phyloP scores from a whole-genome alignment of 2,329 filamentous ascomycete species.

The Aspergillus ustus region DNA sequence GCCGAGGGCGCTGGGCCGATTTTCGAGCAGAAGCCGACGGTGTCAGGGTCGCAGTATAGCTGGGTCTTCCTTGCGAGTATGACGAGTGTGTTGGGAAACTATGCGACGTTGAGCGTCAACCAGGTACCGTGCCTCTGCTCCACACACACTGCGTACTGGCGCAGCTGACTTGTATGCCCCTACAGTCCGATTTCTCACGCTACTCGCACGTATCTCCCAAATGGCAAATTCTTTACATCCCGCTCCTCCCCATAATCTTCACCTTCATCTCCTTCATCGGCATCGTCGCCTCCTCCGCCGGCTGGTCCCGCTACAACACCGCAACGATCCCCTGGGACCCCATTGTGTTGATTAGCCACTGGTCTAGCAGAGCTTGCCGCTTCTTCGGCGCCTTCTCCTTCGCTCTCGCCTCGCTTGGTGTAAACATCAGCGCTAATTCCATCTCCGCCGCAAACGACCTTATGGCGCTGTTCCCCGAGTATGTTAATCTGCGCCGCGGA shows the following conservation, averaged over 20 bases:
- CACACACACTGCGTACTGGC: not conserved
- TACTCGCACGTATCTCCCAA: conserved; percentile 54
- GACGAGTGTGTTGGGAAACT: conserved; percentile 57
- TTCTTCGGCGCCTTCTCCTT: conserved; percentile 60
- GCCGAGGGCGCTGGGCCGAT: conserved; percentile 57
- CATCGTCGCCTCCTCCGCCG: conserved; percentile 46
- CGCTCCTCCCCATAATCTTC: conserved; percentile 57
- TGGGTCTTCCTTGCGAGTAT: conserved; percentile 59
- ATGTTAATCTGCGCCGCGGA: conserved; percentile 62
- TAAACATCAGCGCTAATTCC: conserved; percentile 62
- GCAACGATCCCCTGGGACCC: conserved; percentile 51
- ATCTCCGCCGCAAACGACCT: conserved; percentile 58
- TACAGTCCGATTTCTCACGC: conserved; percentile 60
- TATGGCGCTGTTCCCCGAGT: conserved; percentile 58
- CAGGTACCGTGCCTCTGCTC: conserved; percentile 33
- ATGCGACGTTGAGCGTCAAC: conserved; percentile 57
- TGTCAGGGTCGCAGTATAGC: conserved; percentile 56
- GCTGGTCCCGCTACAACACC: conserved; percentile 41
- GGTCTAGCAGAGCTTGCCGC: conserved; percentile 44
- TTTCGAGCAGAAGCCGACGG: conserved; percentile 51
- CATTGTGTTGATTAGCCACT: conserved; percentile 44
- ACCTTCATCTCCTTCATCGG: conserved; percentile 59
- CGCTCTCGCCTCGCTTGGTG: conserved; percentile 60
- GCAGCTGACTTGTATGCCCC: not conserved
- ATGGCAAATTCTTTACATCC: conserved; percentile 57